Evolutionary conservation across 2,329 filamentous ascomycete species (phyloP).

Genomic region (Pseudogymnoascus verrucosus): DNA sequence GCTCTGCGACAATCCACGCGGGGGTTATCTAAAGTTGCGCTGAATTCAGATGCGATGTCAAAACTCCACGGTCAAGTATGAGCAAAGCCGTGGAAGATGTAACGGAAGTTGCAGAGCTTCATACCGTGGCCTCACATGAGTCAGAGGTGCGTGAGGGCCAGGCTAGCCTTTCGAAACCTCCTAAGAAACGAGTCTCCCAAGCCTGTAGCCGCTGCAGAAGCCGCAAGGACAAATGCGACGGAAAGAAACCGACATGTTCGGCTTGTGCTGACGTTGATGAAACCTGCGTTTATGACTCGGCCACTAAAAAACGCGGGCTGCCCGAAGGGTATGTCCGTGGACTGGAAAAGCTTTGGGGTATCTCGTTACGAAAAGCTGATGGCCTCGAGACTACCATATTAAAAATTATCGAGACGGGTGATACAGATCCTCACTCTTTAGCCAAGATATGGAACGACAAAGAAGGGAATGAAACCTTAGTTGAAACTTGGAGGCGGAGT

Average conservation of each 20-base stretch:
- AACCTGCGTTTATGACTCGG: slow-evolving; percentile 57
- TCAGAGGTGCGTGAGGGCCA: background rate
- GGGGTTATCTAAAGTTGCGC: background rate
- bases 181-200: slow-evolving; percentile 36
- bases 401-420: slow-evolving; percentile 30
- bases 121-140: background rate
- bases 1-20: background rate
- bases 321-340: slow-evolving; percentile 74
- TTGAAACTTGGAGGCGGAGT: slow-evolving; percentile 26
- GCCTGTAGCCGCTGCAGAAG: slow-evolving; percentile 47
- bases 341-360: slow-evolving; percentile 53
- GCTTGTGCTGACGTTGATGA: slow-evolving; percentile 45
- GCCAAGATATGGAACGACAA: slow-evolving; percentile 27
- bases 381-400: slow-evolving; percentile 41
- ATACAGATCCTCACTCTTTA: slow-evolving; percentile 7
- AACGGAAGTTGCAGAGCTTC: background rate
- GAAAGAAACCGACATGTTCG: slow-evolving; percentile 55
- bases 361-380: slow-evolving; percentile 42
- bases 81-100: slow-evolving; percentile 5
- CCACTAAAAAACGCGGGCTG: slow-evolving; percentile 68
- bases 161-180: slow-evolving; percentile 12
- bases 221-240: slow-evolving; percentile 53
- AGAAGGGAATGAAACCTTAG: slow-evolving; percentile 29
- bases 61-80: background rate
- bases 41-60: background rate